These are phyloP conservation scores for Cadophora sp. DNA, from an alignment of 2,329 filamentous ascomycete species.

Conservation along the genomic window DNA sequence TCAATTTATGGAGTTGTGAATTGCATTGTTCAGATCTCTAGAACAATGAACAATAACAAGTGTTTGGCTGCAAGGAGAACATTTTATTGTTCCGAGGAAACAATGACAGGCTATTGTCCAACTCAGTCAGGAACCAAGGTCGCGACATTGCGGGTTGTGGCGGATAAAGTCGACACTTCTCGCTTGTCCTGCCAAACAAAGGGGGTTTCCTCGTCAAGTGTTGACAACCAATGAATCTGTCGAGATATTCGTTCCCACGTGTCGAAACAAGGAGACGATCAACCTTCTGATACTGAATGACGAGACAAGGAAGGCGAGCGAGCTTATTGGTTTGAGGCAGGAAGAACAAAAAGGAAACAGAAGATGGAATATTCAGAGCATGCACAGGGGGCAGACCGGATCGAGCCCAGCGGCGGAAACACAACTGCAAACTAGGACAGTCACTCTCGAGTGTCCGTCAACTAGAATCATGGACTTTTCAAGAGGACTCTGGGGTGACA, in stretches of 20 bases:
- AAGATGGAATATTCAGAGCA: no score
- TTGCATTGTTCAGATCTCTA: not conserved
- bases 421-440: no score
- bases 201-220: not conserved
- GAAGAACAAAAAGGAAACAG: no score
- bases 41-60: not conserved
- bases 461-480: no score
- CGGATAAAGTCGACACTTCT: not conserved
- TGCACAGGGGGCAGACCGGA: no score
- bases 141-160: not conserved
- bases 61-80: not conserved
- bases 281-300: not conserved
- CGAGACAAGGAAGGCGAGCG: no score
- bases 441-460: no score
- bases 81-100: not conserved
- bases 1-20: not conserved
- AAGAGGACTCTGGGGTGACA: no score
- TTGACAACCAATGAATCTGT: not conserved
- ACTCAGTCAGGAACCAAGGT: not conserved
- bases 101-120: not conserved
- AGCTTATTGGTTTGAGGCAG: no score
- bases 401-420: no score
- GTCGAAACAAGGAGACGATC: not conserved
- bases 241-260: no score
- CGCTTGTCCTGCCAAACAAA: not conserved